A percentile compares a stretch with the other conserved stretches of the same genome.
Evolutionary conservation across 2,329 filamentous ascomycete genomes (phyloP).

Genomic region (Mollisiaceae sp.): DNA sequence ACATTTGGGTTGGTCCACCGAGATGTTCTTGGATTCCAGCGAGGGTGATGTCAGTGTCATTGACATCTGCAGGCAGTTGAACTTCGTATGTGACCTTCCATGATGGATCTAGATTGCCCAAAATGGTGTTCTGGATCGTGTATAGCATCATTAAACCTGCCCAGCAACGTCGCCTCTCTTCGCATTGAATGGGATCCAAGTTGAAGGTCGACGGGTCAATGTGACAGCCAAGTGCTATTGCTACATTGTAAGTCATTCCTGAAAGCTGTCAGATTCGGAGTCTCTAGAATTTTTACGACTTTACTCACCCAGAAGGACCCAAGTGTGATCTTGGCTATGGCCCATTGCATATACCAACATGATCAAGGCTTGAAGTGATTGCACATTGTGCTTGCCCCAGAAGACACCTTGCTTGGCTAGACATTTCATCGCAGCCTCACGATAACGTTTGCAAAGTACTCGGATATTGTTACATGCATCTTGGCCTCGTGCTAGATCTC

Average conservation of each 20-base stretch:
- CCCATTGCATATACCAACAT: constrained; percentile 27
- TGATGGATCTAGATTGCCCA: constrained; percentile 21
- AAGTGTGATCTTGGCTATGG: constrained; percentile 25
- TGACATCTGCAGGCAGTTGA: constrained; percentile 21
- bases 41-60: constrained; percentile 19
- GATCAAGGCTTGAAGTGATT: constrained; percentile 26
- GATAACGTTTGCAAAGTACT: constrained; percentile 21
- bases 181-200: constrained; percentile 24
- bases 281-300: not conserved
- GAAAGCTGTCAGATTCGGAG: not conserved
- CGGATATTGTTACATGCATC: constrained; percentile 21
- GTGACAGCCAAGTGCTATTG: constrained; percentile 24
- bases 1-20: constrained; percentile 25
- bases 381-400: constrained; percentile 26
- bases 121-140: constrained; percentile 23
- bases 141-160: constrained; percentile 29
- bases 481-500: constrained; percentile 20
- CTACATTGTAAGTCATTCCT: constrained; percentile 27
- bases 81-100: constrained; percentile 13
- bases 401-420: constrained; percentile 25
- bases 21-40: constrained; percentile 1
- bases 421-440: constrained; percentile 27
- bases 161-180: constrained; percentile 27
- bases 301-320: constrained; percentile 24
- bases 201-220: constrained; percentile 23